Percentiles rank a stretch among this genome's conserved stretches.
Conservation (phyloP, 768 basidiomycete species). For the Thelephora ganbajun region DNA sequence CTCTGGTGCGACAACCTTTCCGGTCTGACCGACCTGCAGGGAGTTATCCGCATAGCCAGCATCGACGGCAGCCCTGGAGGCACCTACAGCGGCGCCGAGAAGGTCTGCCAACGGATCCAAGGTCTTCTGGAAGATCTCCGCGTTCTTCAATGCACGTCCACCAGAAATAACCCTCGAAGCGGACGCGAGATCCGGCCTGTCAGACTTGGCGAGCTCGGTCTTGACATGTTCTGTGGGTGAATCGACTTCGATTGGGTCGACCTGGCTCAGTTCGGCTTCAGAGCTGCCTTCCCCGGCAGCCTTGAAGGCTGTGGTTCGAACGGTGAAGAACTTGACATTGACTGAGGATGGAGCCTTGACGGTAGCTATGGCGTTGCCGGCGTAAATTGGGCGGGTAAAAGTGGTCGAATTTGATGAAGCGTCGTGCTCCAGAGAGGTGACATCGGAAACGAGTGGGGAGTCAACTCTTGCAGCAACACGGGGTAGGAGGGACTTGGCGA, state of each 20-base stretch:
- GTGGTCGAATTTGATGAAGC: slow-evolving; percentile 56
- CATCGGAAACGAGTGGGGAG: slow-evolving; percentile 82
- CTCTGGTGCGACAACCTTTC: slow-evolving; percentile 95
- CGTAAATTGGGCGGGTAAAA: slow-evolving; percentile 92
- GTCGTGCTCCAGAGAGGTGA: slow-evolving; percentile 72
- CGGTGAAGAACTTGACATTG: slow-evolving; percentile 86
- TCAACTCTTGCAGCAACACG: slow-evolving; percentile 85
- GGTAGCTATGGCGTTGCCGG: slow-evolving; percentile 93
- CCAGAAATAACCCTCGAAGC: slow-evolving; percentile 88
- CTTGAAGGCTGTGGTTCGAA: slow-evolving; percentile 82
- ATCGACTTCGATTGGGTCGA: slow-evolving; percentile 54
- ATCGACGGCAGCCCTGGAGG: slow-evolving; percentile 96
- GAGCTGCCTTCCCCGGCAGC: slow-evolving; percentile 40
- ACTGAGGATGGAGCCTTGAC: slow-evolving; percentile 69
- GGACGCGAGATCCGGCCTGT: slow-evolving; percentile 82
- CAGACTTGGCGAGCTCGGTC: slow-evolving; percentile 75
- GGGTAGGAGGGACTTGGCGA: slow-evolving; percentile 86
- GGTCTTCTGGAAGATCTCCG: slow-evolving; percentile 78
- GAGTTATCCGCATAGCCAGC: slow-evolving; percentile 98
- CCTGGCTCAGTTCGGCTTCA: slow-evolving; percentile 43
- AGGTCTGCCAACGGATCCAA: slow-evolving; percentile 88
- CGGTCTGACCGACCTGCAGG: slow-evolving; percentile 97
- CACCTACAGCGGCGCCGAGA: slow-evolving; percentile 91
- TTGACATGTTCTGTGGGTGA: slow-evolving; percentile 48
- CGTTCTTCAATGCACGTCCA: slow-evolving; percentile 87